Evolutionary conservation across 441 rosid genomes (phyloP).

Genomic region (Populus hybrid): DNA sequence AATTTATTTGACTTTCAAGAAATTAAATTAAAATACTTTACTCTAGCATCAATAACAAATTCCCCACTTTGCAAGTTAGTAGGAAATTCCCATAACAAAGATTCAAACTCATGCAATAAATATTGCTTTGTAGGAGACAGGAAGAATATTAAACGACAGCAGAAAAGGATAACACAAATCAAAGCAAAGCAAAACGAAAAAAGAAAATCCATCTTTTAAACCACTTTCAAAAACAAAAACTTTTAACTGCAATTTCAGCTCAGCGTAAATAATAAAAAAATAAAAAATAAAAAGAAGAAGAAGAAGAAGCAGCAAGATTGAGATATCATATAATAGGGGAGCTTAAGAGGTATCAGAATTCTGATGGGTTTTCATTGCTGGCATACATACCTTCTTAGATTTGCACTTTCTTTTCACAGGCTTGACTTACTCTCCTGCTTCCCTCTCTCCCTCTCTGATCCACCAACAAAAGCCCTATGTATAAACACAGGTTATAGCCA

Average conservation of each 20-base stretch:
- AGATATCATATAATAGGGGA: neutral
- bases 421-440: neutral
- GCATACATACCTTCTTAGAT: constrained; percentile 15
- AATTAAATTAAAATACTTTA: neutral
- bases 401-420: constrained; percentile 1
- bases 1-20: neutral
- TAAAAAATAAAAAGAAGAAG: neutral
- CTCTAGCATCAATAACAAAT: too few species aligned
- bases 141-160: neutral
- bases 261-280: too few species aligned
- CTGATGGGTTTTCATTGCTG: neutral
- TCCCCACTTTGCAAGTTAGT: neutral
- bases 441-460: neutral
- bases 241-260: constrained; percentile 1
- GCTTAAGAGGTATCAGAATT: neutral
- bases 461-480: neutral
- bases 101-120: too few species aligned
- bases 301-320: neutral
- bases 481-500: neutral
- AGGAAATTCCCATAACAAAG: neutral
- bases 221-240: constrained; percentile 6
- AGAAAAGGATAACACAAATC: neutral
- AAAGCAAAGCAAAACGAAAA: too few species aligned
- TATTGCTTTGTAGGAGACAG: neutral
- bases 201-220: neutral